These are phyloP conservation scores for Turnera subulata DNA, from an alignment of 345 rosid genomes.

Conservation along the genomic window DNA sequence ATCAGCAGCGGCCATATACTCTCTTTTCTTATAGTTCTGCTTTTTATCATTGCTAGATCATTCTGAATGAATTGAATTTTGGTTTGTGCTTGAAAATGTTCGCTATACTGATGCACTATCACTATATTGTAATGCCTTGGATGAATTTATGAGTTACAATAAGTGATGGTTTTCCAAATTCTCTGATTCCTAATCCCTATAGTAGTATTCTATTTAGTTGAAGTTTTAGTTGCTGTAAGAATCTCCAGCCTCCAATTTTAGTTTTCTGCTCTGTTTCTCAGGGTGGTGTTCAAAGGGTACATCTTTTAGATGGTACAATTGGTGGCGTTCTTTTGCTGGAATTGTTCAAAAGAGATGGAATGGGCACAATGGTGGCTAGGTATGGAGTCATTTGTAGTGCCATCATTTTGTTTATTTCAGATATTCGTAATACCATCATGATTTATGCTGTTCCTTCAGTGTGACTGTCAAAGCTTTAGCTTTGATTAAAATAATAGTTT, in stretches of 20 bases:
- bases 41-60: too few relatives aligned
- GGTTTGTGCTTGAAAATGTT: too few relatives aligned
- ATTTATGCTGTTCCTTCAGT: too few relatives aligned
- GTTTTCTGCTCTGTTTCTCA: conserved; percentile 28
- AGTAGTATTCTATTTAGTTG: conserved; percentile 1
- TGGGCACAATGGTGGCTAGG: conserved; percentile 99
- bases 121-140: background rate
- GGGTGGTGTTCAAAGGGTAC: conserved; percentile 99
- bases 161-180: background rate
- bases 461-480: too few relatives aligned
- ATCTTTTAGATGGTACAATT: conserved; percentile 87
- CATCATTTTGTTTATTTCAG: too few relatives aligned
- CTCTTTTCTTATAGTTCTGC: too few relatives aligned
- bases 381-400: conserved; percentile 14
- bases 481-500: too few relatives aligned
- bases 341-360: conserved; percentile 92
- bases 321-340: conserved; percentile 79
- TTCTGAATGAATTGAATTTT: too few relatives aligned
- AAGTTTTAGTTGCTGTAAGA: conserved; percentile 2
- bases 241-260: conserved; percentile 3
- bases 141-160: background rate
- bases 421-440: too few relatives aligned
- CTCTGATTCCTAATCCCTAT: background rate
- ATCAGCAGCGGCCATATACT: too few relatives aligned
- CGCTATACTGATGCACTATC: background rate